Evolutionary conservation across 116 monocot genomes (phyloP).

Genomic region (Dioscorea cayenensis): DNA sequence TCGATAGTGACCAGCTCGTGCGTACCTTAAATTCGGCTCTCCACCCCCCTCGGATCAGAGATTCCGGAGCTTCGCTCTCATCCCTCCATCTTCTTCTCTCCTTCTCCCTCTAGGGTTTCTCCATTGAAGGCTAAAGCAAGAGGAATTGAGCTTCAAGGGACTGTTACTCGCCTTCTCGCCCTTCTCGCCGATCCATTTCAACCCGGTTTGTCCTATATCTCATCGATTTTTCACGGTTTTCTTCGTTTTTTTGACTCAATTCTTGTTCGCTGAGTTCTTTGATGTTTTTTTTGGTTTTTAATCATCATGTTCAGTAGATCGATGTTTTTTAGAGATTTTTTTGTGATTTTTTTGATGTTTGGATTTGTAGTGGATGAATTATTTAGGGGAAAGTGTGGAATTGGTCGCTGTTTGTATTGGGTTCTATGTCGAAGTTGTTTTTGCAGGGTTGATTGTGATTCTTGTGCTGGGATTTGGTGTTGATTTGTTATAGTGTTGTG

Average conservation of each 20-base stretch:
- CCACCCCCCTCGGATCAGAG: constrained; percentile 3
- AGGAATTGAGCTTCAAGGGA: too few relatives aligned
- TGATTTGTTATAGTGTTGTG: background rate
- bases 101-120: constrained; percentile 3
- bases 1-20: background rate
- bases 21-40: background rate
- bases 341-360: background rate
- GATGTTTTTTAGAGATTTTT: background rate
- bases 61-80: constrained; percentile 26
- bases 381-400: background rate
- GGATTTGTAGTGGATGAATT: background rate
- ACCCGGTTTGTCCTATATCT: background rate
- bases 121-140: too few relatives aligned
- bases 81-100: constrained; percentile 13
- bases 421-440: background rate
- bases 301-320: background rate
- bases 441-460: background rate
- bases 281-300: background rate
- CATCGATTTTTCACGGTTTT: background rate
- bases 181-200: too few relatives aligned
- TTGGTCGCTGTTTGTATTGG: background rate
- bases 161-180: too few relatives aligned
- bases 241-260: background rate
- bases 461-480: background rate
- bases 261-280: background rate